Base-by-base conservation (phyloP, 2,329 filamentous ascomycete species). In the Colletotrichum orchidophilum region DNA sequence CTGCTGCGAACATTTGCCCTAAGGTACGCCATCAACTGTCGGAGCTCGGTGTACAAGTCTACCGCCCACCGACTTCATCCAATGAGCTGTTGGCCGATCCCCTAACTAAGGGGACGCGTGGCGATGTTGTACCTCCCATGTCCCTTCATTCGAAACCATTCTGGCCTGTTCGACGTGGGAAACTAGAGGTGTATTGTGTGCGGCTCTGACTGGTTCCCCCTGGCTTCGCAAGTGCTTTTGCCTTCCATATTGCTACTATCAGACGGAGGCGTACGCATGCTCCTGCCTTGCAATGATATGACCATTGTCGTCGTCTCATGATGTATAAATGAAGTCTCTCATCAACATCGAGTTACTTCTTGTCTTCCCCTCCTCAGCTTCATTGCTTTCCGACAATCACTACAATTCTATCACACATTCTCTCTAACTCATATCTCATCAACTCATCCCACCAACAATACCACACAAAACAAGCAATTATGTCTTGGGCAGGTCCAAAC, bases 401-500 rank as follows among this genome's bases (percentile, higher is more conserved):
- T 18, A 46, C 18, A 15, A 46, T 46, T 8, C 39, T 46, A 46
- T 18, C 15, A 42, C 18, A n/a, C 35, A 26, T 24, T 15, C 11
- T 12, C 18, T 18, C 33, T 12, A 13, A 49, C 50, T 49, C 27
- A 7, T 21, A 49, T 12, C 12, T 42, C 42, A 42, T 50, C 29
- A 33, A 24, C n/a, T 15, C 21, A 31, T 27, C 60, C 27, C 35
- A 53, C 27, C 50, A 29, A 12, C n/a, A 55, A 50, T 31, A 59
- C 39, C 50, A 55, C 53, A 50, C 27, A 58, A n/a, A 46, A 58
- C 18, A 46, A 64, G 50, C 50, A 61, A 72, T 31, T 42, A 73
- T 73, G 72, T 72, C 72, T 63, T 72, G 72, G 71, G 59, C 68
- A 53, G 68, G 68, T 24, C 63, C 68, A 66, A 71, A 68, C 63